Evolutionary conservation across 257 asterid species (phyloP).

Genomic region (Paraleonurus japonicus): DNA sequence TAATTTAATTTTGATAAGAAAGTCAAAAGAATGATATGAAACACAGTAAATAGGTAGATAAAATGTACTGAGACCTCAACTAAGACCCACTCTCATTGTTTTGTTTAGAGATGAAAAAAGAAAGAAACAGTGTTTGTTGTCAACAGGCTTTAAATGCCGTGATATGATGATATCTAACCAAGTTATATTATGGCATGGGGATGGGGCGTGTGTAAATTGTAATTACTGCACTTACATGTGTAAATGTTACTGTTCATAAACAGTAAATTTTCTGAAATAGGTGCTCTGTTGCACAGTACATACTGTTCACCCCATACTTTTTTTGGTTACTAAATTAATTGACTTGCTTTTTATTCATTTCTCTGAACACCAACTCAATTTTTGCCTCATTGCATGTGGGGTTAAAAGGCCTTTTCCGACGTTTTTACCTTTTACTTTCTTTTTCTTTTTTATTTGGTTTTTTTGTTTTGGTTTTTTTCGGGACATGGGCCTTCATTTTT

Average conservation of each 20-base stretch:
- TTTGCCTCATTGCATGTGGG: constrained; percentile 25
- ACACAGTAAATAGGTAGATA: too few species aligned
- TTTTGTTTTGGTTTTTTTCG: background rate
- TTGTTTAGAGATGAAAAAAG: too few species aligned
- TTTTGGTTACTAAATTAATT: background rate
- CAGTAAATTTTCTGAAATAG: background rate
- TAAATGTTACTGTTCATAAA: background rate
- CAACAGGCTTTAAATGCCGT: background rate
- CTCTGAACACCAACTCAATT: background rate
- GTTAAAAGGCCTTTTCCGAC: constrained; percentile 29
- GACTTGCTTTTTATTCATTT: background rate
- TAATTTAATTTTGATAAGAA: too few species aligned
- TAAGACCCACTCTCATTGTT: too few species aligned
- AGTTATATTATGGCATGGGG: too few species aligned
- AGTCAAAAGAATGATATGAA: too few species aligned
- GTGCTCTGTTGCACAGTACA: background rate
- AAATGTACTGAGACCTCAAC: too few species aligned
- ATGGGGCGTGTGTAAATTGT: background rate
- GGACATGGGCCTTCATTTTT: constrained; percentile 15
- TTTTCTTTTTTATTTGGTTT: background rate
- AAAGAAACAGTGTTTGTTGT: too few species aligned
- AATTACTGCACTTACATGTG: background rate
- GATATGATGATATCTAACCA: background rate
- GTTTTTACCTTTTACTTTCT: background rate
- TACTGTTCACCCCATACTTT: background rate